These are phyloP conservation scores for Fonsecaea multimorphosa DNA, from an alignment of 2,329 filamentous ascomycete species.

Conservation along the genomic window DNA sequence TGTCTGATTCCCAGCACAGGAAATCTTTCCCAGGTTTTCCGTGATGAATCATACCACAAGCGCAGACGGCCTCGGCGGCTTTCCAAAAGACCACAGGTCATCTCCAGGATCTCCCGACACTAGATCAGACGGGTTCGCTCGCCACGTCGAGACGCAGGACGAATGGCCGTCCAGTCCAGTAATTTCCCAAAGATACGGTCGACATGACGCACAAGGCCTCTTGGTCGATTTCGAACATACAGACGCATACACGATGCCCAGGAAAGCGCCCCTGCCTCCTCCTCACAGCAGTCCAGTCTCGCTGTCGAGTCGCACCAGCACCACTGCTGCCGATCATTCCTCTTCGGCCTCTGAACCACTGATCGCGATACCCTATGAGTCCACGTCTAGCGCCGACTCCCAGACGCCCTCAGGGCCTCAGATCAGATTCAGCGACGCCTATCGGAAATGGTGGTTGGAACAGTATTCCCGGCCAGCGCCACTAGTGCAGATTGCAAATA, in stretches of 20 bases:
- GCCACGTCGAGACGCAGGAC: neutral
- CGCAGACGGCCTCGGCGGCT: neutral
- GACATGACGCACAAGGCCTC: slow-evolving; percentile 14
- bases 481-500: neutral
- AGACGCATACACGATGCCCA: slow-evolving; percentile 7
- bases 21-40: neutral
- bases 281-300: neutral
- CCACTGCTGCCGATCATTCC: neutral
- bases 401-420: neutral
- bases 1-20: neutral
- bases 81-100: neutral
- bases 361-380: slow-evolving; percentile 8
- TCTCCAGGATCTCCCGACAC: neutral
- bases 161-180: slow-evolving; percentile 3
- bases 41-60: neutral
- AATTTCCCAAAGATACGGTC: neutral
- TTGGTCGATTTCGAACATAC: slow-evolving; percentile 11
- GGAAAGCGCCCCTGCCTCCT: slow-evolving; percentile 6
- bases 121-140: neutral
- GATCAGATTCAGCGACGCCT: slow-evolving; percentile 7
- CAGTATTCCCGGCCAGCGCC: neutral
- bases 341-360: neutral
- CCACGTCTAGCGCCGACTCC: neutral
- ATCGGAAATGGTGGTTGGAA: slow-evolving; percentile 6
- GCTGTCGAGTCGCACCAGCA: neutral